Base-by-base conservation (phyloP, 257 asterid genomes). In the Salvia rosmarinus region DNA sequence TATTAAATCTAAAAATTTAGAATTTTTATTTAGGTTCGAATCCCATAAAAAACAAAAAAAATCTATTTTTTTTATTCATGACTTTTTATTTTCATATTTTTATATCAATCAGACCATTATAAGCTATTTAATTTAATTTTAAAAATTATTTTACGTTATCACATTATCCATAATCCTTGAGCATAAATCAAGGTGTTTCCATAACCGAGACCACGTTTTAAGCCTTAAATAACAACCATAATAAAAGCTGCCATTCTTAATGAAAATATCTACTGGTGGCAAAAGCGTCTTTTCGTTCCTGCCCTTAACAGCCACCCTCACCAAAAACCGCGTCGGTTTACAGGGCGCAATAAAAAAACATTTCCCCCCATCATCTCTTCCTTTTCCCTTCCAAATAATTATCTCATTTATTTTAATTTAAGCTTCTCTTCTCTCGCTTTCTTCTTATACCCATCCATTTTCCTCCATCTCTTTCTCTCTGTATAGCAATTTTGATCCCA, bases 391-490 rank as follows among this genome's bases (percentile, higher is more conserved):
- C 9, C 34, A 42, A 63, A 20, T 63, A 58, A 47, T 68, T 34
- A 67, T 62, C 50, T 67, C 54, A 56, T 42, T 72, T 67, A 72
- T 42, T 77, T 46, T 37, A 23, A 21, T 34, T 56, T 9, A 25
- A 46, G 20, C 40, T 58, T 52, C 54, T 73, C 64, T 17, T 28
- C 67, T 23, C 47, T 19, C 57, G 67, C 14, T 63, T 47, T 9
- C 56, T 68, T 58, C 77, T 75, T 80, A 61, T 72, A 76, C 81
- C 76, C 84, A 67, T 68, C 19, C 81, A 75, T 71, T 71, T 40
- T 14, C 54, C 3, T 23, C 39, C 23, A 28, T 47, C 71, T 52
- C 68, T 49, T 10, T 68, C 65, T 67, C 74, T 75, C 25, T 60
- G 69, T 72, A 25, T 56, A 67, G 55, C 57, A 9, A 40, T 52